Evolutionary conservation across 2,329 filamentous ascomycete species (phyloP), one percentile per base, ranked within the genome.

Genomic region (Plectosphaerella sp.): DNA sequence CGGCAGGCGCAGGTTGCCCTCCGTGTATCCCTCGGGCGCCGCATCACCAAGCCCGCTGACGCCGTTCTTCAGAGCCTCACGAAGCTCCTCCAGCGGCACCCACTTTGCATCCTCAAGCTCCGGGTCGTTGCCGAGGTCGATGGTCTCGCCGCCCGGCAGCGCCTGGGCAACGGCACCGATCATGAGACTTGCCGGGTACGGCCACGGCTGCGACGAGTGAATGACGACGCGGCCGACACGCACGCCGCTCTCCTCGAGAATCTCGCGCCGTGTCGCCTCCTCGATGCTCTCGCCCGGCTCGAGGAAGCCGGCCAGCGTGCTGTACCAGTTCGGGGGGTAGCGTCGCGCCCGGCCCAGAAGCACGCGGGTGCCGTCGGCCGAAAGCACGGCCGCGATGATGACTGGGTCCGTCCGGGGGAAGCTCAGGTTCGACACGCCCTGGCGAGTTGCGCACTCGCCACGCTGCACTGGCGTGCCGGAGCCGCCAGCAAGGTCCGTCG

Each of bases 401-500:
- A 91, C 96, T 1, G 92, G 91, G 62, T 97, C 92, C 2, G 93
- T 97, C 48, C 92, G 84, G 3, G 93, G 93, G 76, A 97, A 97
- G 64, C 81, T 87, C 50, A 97, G 78, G 71, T 99, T 99, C 33
- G 91, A 96, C 45, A 99, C 74, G 24, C 90, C 91, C 39, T 84
- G 87, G 50, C 94, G 83, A 1, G 92, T 95, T 8, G 83, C 85
- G 70, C 94, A 99, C 16, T 87, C 79, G 1, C 78, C 79, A 9
- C 91, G 84, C 42, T 81, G 73, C 24, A 68, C 68, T 9, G 78
- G 69, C 14, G 68, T 66, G 22, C 67, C 68, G 41, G 72, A 72
- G 7, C 15, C 15, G 20, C 76, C 75, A 43, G 70, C 66, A 25
- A 78, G 70, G 66, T 94, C 89, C 1, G 80, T 83, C 0, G 88